phyloP scores from a whole-genome alignment of 2,329 filamentous ascomycete genomes.

The Fusarium torulosum region DNA sequence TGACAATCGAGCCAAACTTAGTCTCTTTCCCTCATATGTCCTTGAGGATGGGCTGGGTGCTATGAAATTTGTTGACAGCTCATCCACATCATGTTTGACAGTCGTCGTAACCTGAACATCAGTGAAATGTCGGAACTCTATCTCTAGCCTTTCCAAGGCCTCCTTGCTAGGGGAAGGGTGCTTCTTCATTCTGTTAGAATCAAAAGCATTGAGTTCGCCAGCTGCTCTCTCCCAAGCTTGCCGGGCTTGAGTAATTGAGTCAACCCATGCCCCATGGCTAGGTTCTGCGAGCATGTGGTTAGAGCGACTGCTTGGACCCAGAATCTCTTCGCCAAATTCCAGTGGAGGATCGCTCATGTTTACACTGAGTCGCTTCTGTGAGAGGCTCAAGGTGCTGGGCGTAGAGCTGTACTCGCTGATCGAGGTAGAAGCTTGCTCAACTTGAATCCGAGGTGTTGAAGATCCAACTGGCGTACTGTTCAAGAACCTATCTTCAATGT shows the following conservation, averaged over 20 bases:
- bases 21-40: conserved; percentile 49
- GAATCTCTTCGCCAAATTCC: conserved; percentile 1
- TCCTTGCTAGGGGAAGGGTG: conserved; percentile 61
- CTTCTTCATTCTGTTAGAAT: conserved; percentile 54
- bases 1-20: conserved; percentile 32
- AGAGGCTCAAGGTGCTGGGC: conserved; percentile 7
- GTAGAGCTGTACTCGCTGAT: conserved; percentile 33
- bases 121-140: conserved; percentile 52
- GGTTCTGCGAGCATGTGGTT: not conserved
- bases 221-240: conserved; percentile 8
- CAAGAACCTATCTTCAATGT: conserved; percentile 57
- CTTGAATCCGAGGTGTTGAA: conserved; percentile 54
- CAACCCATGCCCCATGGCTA: conserved; percentile 8
- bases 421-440: conserved; percentile 35
- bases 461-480: conserved; percentile 52
- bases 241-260: conserved; percentile 24
- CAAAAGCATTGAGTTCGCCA: not conserved
- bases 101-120: conserved; percentile 35
- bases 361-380: conserved; percentile 10
- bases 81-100: conserved; percentile 46
- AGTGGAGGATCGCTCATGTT: conserved; percentile 4
- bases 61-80: conserved; percentile 46
- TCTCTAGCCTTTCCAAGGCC: conserved; percentile 55
- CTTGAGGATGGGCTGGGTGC: conserved; percentile 32
- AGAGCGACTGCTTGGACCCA: not conserved